Evolutionary conservation across 495 filamentous ascomycete species (phyloP).

Genomic region (Aspergillus carlsbadensis): DNA sequence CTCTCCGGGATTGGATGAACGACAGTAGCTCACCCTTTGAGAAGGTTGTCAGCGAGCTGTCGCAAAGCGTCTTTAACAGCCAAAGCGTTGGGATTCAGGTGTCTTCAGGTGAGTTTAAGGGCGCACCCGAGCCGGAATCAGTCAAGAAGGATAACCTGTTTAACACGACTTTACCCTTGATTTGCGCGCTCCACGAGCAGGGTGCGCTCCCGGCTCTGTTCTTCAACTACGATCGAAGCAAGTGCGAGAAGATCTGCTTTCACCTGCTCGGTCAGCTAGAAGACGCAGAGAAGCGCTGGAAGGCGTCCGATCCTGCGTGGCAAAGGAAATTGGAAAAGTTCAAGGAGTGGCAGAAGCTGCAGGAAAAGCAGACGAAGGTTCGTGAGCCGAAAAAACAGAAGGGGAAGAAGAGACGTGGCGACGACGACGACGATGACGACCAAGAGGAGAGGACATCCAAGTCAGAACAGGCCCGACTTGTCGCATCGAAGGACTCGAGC

Average conservation of each 20-base stretch:
- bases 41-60: slow-evolving; percentile 43
- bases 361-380: slow-evolving; percentile 31
- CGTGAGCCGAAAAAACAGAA: slow-evolving; percentile 31
- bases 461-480: slow-evolving; percentile 52
- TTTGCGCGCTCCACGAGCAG: slow-evolving; percentile 58
- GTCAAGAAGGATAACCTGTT: slow-evolving; percentile 23
- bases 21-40: slow-evolving; percentile 61
- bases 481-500: slow-evolving; percentile 50
- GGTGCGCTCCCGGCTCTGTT: slow-evolving; percentile 70
- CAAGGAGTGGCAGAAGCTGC: slow-evolving; percentile 49
- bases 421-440: background rate
- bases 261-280: slow-evolving; percentile 49
- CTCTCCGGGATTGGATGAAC: slow-evolving; percentile 60
- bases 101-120: background rate
- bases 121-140: background rate
- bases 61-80: slow-evolving; percentile 3
- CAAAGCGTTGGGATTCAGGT: background rate
- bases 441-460: slow-evolving; percentile 34
- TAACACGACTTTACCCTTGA: slow-evolving; percentile 55
- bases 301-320: slow-evolving; percentile 57
- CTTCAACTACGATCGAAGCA: slow-evolving; percentile 70
- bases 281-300: slow-evolving; percentile 54
- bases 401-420: slow-evolving; percentile 33
- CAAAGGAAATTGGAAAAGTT: slow-evolving; percentile 43
- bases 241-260: slow-evolving; percentile 58